Evolutionary conservation across 2,329 filamentous ascomycete species (phyloP), one percentile per base, ranked within the genome.

Genomic region (Cadophora luteo-olivacea): DNA sequence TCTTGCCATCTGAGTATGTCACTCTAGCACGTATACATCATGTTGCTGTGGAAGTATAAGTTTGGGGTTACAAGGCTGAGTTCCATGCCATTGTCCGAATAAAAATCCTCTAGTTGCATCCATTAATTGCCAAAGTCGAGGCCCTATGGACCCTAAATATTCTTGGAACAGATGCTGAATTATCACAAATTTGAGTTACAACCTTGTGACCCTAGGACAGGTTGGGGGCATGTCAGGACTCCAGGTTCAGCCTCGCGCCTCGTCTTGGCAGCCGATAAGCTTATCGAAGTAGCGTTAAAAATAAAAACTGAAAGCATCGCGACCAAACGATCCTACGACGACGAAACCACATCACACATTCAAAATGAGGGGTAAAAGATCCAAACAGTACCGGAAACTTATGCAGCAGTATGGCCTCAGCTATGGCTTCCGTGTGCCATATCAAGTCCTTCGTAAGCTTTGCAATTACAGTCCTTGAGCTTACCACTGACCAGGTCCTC

Each of bases 381-480:
- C 84, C 52, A 91, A 92, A 81, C 89, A 91, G 76, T 94, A 93
- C 80, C 88, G 90, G 78, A 97, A 97, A 89, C 89, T 97, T 77
- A 97, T 99, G 90, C 91, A 93, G 81, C 91, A 95, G 78, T 97
- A 94, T 86, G 89, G 90, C 78, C 86, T 95, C 79, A 90, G 89
- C 69, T 97, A 97, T 79, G 91, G 92, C 69, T 97, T 97, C 80
- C 92, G 94, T 74, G 92, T 96, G 81, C 94, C 96, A 12, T 98
- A 97, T 82, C 96, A 98, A 82, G 91, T 97, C 63, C 84, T 97
- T 54, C 84, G 89, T 91, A 82, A 68, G 83, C 38, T 64, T 38
- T 60, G 29, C 68, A 22, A 70, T 70, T 67, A 38, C 57, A 33
- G 22, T 19, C 32, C 8, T 36, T 41, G 66, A 68, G 57, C 62